Base-by-base conservation (phyloP, 768 basidiomycete species). In the Pulveroboletus sp. region DNA sequence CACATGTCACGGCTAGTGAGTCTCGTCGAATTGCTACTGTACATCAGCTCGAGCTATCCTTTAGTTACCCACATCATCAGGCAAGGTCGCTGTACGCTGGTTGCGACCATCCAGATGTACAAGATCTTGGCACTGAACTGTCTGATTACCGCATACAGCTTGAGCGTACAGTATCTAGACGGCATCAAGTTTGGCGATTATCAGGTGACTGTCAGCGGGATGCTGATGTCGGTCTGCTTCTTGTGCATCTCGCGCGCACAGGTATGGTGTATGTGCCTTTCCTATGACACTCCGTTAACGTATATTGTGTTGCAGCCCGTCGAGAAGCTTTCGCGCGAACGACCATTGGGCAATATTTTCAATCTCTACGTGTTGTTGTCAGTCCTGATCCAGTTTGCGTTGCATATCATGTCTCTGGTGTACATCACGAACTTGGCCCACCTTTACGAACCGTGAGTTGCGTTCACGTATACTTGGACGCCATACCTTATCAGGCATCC, bases 171-270 rank as follows among this genome's bases (percentile, higher is more conserved):
- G 68, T 97, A 99, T 64, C 76, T 99, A 2, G 95, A 98, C 56
- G 96, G 96, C 17, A 97, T 99, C 78, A 98, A 98, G 70, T 97
- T 94, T 69, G 96, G 96, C 13, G 96, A 99, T 66, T 99, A 99
- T 66, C 95, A 99, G 64, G 87, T 96, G 31, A 97, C 95, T 2
- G 84, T 99, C 53, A 96, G 90, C 1, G 96, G 96, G 18, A 67
- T 67, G 65, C 75, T 98, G 63, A 96, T 99, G 93, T 93, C 90
- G 27, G 89, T 98, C 27, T 99, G 95, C 69, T 99, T 99, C 82
- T 72, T 96, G 66, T 97, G 93, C 67, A 97, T 99, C 51, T 99
- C 95, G 28, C 81, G 95, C 8, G 95, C 95, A 11, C 93, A 94
- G 83, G 95, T 93, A 59, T 33, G 81, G 62, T 44, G 7, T 33